A percentile compares a stretch with the other conserved stretches of the same genome.
These are phyloP conservation scores for Penicillium italicum DNA, from an alignment of 2,329 filamentous ascomycete genomes.

Conservation along the genomic window DNA sequence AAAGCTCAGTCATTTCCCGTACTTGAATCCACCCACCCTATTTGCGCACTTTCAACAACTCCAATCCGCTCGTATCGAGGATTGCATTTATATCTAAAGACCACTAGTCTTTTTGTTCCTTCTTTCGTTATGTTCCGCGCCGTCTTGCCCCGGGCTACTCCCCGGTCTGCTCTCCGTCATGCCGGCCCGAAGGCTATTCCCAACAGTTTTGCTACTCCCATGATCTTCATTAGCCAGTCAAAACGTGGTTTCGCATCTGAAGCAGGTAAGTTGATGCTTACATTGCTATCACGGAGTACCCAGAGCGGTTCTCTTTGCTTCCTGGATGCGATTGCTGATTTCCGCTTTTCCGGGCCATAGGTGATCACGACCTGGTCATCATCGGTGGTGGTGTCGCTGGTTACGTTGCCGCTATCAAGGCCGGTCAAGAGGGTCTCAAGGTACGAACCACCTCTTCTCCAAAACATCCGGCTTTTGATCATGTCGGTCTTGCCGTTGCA, in stretches of 20 bases:
- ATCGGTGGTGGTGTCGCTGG: constrained; percentile 97
- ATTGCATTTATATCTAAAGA: constrained; percentile 24
- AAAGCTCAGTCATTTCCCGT: constrained; percentile 25
- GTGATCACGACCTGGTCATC: constrained; percentile 95
- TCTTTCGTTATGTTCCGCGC: constrained; percentile 50
- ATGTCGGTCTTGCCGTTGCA: neutral
- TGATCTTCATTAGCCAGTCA: constrained; percentile 47
- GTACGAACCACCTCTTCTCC: constrained; percentile 49
- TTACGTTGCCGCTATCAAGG: constrained; percentile 99
- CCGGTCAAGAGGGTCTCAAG: constrained; percentile 94
- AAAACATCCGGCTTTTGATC: neutral
- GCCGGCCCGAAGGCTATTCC: constrained; percentile 36
- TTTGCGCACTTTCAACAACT: constrained; percentile 18
- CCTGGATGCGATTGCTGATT: constrained; percentile 22
- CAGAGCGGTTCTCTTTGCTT: constrained; percentile 15
- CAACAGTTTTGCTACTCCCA: constrained; percentile 36
- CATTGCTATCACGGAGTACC: neutral
- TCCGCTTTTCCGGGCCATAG: constrained; percentile 44
- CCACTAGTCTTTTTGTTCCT: constrained; percentile 27
- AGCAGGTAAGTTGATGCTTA: constrained; percentile 36
- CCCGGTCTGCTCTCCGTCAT: constrained; percentile 43
- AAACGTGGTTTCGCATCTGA: constrained; percentile 57
- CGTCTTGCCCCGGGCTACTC: constrained; percentile 49
- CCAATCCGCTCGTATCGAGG: constrained; percentile 25
- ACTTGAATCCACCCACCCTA: constrained; percentile 16